A percentile compares a stretch with the other conserved stretches of the same genome.
Conservation (phyloP, 2,329 filamentous ascomycete species). For the Claviceps paspali region DNA sequence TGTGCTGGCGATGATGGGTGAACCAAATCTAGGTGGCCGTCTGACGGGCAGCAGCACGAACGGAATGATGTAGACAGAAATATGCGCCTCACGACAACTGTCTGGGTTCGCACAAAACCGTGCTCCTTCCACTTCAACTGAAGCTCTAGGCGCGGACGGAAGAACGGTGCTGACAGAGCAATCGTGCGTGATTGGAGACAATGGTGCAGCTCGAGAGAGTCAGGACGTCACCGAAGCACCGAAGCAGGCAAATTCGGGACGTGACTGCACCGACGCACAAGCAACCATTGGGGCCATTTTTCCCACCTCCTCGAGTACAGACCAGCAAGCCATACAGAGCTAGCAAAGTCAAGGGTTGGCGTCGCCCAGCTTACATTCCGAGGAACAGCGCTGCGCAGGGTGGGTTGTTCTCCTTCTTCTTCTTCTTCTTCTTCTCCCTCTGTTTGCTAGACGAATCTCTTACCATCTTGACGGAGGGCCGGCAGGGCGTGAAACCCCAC, state of each 20-base stretch:
- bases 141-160: background rate
- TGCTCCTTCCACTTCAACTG: background rate
- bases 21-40: background rate
- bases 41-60: background rate
- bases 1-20: background rate
- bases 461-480: constrained; percentile 6
- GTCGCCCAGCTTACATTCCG: background rate
- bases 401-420: background rate
- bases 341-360: background rate
- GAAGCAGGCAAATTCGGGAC: background rate
- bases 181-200: background rate
- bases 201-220: background rate
- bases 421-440: background rate
- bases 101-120: background rate
- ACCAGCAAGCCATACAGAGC: background rate
- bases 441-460: background rate
- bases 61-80: background rate
- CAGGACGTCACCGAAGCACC: background rate
- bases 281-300: background rate
- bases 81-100: background rate
- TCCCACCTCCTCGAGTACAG: background rate
- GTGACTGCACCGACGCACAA: background rate
- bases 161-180: background rate
- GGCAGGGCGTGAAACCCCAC: constrained; percentile 4
- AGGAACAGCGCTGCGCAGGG: constrained; percentile 4